Conservation (phyloP, 371 early-diverging fungal genomes). For the Conidiobolus incongruus region DNA sequence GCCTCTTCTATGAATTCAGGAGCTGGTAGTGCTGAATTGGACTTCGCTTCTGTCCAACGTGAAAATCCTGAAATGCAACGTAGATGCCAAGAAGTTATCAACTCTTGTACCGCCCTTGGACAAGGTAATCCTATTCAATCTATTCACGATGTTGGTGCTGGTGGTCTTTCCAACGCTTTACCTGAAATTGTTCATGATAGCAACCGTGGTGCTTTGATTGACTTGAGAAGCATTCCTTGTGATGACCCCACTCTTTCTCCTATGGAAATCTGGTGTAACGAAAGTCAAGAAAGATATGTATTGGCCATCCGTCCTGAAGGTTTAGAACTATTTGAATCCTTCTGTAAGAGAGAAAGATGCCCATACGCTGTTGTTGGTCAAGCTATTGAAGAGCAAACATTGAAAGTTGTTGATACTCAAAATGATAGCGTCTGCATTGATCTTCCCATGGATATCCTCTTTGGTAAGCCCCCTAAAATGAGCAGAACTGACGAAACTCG, state of each 20-base stretch:
- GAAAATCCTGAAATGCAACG: conserved; percentile 97
- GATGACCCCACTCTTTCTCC: conserved; percentile 86
- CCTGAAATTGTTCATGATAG: conserved; percentile 93
- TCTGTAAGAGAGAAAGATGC: conserved; percentile 81
- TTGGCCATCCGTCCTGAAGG: conserved; percentile 52
- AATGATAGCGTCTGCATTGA: conserved; percentile 53
- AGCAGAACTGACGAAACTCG: conserved; percentile 36
- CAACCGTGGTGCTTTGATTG: conserved; percentile 70
- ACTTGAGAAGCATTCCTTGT: conserved; percentile 66
- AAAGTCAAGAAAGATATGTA: conserved; percentile 93
- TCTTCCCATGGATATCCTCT: conserved; percentile 81
- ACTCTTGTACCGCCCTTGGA: conserved; percentile 67
- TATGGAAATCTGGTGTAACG: conserved; percentile 98
- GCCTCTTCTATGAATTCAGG: conserved; percentile 88
- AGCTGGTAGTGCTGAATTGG: conserved; percentile 64
- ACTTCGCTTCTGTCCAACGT: conserved; percentile 93
- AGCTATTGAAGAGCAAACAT: conserved; percentile 65
- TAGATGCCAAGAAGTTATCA: conserved; percentile 87
- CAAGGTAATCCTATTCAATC: conserved; percentile 64
- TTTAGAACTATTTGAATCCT: conserved; percentile 36
- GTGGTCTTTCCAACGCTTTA: conserved; percentile 89
- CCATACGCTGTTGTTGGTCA: conserved; percentile 77
- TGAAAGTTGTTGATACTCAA: conserved; percentile 54
- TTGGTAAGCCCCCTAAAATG: conserved; percentile 93
- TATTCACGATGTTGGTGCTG: conserved; percentile 95